Percentiles rank a stretch among this genome's conserved stretches.
phyloP scores from a whole-genome alignment of 163 green algal genomes.

The Chlorella variabilis region DNA sequence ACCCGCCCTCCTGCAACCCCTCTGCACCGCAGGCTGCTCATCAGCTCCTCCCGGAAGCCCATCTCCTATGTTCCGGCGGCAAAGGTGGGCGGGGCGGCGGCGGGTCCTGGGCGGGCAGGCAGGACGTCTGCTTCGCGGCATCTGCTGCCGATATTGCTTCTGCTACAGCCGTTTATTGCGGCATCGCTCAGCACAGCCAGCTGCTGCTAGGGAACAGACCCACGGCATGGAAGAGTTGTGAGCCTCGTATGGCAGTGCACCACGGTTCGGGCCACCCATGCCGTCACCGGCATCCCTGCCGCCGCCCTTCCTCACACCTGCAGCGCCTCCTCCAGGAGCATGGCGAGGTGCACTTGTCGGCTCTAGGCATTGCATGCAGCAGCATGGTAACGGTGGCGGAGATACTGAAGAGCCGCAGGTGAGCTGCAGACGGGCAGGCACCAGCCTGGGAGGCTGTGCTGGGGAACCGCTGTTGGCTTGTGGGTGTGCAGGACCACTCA shows the following conservation, averaged over 20 bases:
- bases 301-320: neutral
- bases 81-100: constrained; percentile 59
- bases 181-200: too few species aligned
- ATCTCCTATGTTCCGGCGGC: constrained; percentile 85
- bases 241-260: too few species aligned
- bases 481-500: too few species aligned
- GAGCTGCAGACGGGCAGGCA: neutral
- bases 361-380: constrained; percentile 84
- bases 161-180: too few species aligned
- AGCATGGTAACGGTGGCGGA: constrained; percentile 88
- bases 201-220: too few species aligned
- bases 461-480: neutral
- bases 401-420: constrained; percentile 85
- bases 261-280: too few species aligned
- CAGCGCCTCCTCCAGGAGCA: constrained; percentile 82
- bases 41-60: constrained; percentile 82
- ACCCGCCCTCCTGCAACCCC: neutral
- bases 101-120: too few species aligned
- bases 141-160: too few species aligned
- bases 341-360: constrained; percentile 85
- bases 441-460: too few species aligned
- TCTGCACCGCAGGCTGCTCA: constrained; percentile 64
- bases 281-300: too few species aligned
- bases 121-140: neutral
- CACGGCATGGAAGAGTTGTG: too few species aligned